A percentile compares a stretch with the other conserved stretches of the same genome.
These are phyloP conservation scores for Annulohypoxylon stygium DNA, from an alignment of 495 filamentous ascomycete species.

Conservation along the genomic window DNA sequence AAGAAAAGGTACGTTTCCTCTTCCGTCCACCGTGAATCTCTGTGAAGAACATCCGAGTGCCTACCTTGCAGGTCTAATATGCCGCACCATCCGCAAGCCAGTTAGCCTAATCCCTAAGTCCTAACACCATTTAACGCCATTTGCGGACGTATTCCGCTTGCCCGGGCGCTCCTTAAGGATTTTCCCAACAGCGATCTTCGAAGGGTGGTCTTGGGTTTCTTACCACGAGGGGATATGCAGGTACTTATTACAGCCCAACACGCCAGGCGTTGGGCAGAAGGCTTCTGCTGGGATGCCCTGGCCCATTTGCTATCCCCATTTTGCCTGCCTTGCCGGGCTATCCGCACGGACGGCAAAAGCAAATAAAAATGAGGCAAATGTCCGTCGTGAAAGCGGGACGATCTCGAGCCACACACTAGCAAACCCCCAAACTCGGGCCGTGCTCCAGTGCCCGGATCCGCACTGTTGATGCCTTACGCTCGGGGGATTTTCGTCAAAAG, in stretches of 20 bases:
- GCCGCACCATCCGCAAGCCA: constrained; percentile 8
- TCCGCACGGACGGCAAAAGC: constrained; percentile 36
- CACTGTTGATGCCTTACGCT: constrained; percentile 24
- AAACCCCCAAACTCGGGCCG: constrained; percentile 29
- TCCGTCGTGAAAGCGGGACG: constrained; percentile 19
- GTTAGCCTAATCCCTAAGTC: background rate
- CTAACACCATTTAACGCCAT: background rate
- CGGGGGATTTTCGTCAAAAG: constrained; percentile 14
- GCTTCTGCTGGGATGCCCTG: constrained; percentile 26
- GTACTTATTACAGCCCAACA: constrained; percentile 3
- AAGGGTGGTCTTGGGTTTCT: background rate
- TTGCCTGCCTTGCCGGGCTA: constrained; percentile 14
- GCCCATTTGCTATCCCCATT: constrained; percentile 7
- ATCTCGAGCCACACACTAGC: constrained; percentile 13
- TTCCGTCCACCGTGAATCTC: constrained; percentile 16
- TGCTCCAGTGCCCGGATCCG: constrained; percentile 23
- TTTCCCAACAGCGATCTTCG: constrained; percentile 13
- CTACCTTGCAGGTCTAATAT: constrained; percentile 6
- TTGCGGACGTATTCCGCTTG: constrained; percentile 3
- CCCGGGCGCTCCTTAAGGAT: background rate
- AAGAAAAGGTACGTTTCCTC: constrained; percentile 6
- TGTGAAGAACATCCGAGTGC: background rate
- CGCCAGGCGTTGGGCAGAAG: constrained; percentile 16
- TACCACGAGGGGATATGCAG: background rate
- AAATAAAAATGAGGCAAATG: constrained; percentile 35